Percentiles rank a stretch among this genome's conserved stretches.
phyloP scores from a whole-genome alignment of 345 rosid species.

The Eutrema heterophyllum region DNA sequence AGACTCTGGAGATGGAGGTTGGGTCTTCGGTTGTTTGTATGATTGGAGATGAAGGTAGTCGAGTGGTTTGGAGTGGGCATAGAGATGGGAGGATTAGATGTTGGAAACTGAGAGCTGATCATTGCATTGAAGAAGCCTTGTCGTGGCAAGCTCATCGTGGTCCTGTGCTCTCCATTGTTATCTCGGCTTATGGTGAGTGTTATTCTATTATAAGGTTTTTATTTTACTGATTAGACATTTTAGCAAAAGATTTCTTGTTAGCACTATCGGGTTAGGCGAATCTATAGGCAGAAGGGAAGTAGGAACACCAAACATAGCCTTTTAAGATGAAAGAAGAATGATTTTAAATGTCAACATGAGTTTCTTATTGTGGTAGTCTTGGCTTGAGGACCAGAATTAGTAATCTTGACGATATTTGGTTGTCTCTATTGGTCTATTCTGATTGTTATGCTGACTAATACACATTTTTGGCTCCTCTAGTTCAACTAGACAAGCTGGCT shows the following conservation, averaged over 20 bases:
- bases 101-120: conserved; percentile 51
- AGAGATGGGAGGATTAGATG: conserved; percentile 77
- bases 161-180: conserved; percentile 62
- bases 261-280: background rate
- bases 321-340: background rate
- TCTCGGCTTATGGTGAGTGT: conserved; percentile 63
- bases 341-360: background rate
- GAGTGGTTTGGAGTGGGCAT: conserved; percentile 86
- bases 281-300: background rate
- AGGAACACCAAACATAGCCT: background rate
- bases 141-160: conserved; percentile 94
- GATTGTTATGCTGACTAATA: background rate
- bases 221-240: background rate
- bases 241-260: background rate
- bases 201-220: background rate
- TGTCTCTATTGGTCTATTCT: background rate
- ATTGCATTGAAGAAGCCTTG: conserved; percentile 49
- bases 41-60: conserved; percentile 62
- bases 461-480: background rate
- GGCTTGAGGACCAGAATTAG: background rate
- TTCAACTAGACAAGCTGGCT: background rate
- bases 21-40: conserved; percentile 61
- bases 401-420: background rate
- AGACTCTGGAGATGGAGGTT: conserved; percentile 40
- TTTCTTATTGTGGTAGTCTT: background rate